phyloP scores from a whole-genome alignment of 192 early-diverging fungal species.

The Entomortierella lignicola region DNA sequence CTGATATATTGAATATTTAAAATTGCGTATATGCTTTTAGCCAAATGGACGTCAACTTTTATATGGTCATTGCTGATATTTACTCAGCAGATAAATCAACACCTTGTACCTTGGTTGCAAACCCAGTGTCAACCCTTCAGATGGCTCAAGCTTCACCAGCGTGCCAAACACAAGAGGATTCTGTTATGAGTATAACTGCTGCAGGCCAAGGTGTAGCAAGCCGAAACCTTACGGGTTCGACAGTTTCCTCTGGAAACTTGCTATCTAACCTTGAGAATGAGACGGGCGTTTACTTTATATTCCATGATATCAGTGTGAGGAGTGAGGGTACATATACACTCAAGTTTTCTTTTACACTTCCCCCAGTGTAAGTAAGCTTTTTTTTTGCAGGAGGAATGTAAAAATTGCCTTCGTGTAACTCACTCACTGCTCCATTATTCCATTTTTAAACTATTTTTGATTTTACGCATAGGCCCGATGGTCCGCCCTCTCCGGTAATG shows the following conservation, averaged over 20 bases:
- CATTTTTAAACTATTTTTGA: conserved; percentile 10
- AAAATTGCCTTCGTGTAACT: not conserved
- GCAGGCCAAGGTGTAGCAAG: conserved; percentile 36
- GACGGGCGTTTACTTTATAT: conserved; percentile 81
- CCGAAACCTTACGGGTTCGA: conserved; percentile 78
- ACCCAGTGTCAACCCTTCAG: conserved; percentile 34
- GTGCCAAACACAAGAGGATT: not conserved
- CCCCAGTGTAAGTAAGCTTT: conserved; percentile 62
- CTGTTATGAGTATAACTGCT: too few species aligned
- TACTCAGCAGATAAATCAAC: conserved; percentile 56
- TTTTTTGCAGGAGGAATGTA: not conserved
- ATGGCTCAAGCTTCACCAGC: not conserved
- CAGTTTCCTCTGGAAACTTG: conserved; percentile 73
- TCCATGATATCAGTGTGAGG: conserved; percentile 82
- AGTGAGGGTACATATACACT: conserved; percentile 79
- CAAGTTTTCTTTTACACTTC: conserved; percentile 75
- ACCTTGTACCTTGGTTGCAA: conserved; percentile 58
- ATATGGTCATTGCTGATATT: conserved; percentile 60
- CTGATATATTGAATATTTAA: too few species aligned
- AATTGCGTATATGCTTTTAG: conserved; percentile 25
- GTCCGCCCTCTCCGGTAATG: conserved; percentile 32
- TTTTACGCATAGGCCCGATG: conserved; percentile 16
- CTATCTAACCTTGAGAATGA: conserved; percentile 73
- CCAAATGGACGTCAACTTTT: conserved; percentile 60
- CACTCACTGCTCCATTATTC: too few species aligned